Percentiles rank a stretch among this genome's conserved stretches.
Evolutionary conservation across 108 stramenopile species (phyloP).

Genomic region (Nannochloropsis salina): DNA sequence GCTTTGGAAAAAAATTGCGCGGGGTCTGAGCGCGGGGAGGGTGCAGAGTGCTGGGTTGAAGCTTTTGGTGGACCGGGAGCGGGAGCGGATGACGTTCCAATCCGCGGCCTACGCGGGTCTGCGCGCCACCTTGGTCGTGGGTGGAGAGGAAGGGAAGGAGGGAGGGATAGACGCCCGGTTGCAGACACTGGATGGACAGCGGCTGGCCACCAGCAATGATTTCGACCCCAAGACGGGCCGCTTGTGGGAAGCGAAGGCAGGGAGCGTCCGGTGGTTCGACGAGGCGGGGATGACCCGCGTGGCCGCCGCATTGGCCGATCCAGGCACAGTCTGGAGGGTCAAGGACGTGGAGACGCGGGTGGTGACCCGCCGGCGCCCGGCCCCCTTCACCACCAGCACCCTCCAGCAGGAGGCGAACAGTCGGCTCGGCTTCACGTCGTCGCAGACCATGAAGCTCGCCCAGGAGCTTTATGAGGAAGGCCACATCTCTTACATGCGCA

Average conservation of each 20-base stretch:
- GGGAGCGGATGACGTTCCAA: slow-evolving; percentile 61
- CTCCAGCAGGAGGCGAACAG: slow-evolving; percentile 66
- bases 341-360: slow-evolving; percentile 26
- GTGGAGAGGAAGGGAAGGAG: background rate
- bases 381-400: slow-evolving; percentile 69
- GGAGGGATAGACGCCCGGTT: slow-evolving; percentile 51
- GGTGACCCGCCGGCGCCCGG: slow-evolving; percentile 54
- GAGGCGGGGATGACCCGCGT: background rate
- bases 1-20: slow-evolving; percentile 68
- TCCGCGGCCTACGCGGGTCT: slow-evolving; percentile 60
- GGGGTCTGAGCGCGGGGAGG: slow-evolving; percentile 66
- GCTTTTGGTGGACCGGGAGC: slow-evolving; percentile 61
- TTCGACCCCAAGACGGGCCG: slow-evolving; percentile 55
- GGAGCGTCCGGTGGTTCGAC: slow-evolving; percentile 37
- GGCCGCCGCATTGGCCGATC: slow-evolving; percentile 15
- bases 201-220: slow-evolving; percentile 57
- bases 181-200: slow-evolving; percentile 52
- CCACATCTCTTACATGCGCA: slow-evolving; percentile 74
- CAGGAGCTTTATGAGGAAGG: slow-evolving; percentile 71
- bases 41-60: slow-evolving; percentile 27
- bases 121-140: slow-evolving; percentile 46
- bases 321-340: slow-evolving; percentile 18
- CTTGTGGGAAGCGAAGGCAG: slow-evolving; percentile 29
- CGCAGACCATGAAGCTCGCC: slow-evolving; percentile 64
- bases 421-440: slow-evolving; percentile 59